Base-by-base conservation (phyloP, 305 asterid genomes). In the Vinca major region DNA sequence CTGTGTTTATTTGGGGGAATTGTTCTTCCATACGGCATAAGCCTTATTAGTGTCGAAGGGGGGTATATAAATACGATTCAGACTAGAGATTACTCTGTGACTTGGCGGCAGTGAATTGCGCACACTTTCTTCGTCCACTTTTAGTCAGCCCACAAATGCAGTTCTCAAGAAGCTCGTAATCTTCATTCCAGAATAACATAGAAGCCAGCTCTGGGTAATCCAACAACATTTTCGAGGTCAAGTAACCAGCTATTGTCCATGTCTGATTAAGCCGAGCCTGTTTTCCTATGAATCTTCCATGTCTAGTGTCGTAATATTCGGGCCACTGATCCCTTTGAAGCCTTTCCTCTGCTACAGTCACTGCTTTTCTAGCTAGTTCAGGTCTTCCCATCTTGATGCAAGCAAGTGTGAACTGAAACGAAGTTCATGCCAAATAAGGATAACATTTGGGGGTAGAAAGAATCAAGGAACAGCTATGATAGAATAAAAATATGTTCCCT, bases 331-430 rank as follows among this genome's bases (percentile, higher is more conserved):
- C 97, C 5, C 37, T 71, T 5, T 63, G 44, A 70, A 90, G 94
- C 83, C 94, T 79, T 74, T 86, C 67, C 78, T 90, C 95, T 16
- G 87, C 95, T 71, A 88, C 63, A 53, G 61, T 80, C 70, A 85
- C 77, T 3, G 92, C 95, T 76, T 84, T 88, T 62, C 83, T 75
- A 11, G 92, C 94, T 49, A 90, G 69, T 65, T 85, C 88, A 10
- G 84, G 82, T 53, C 80, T 80, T 67, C 85, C 86, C 95, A 90
- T 85, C 85, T 90, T 90, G 11, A 85, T 86, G 83, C 95, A 90
- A 12, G 94, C 92, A 77, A 90, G 77, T 5, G 94, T 88, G 82
- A 90, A 90, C 97, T 90, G 88, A 65, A 78, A 82, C 49, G 62
- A 60, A 6, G 41, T 2, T 3, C 2, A 5, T 5, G 17, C 66